Evolutionary conservation across 2,329 filamentous ascomycete species (phyloP).

Genomic region (Arthrocladium fulminans): DNA sequence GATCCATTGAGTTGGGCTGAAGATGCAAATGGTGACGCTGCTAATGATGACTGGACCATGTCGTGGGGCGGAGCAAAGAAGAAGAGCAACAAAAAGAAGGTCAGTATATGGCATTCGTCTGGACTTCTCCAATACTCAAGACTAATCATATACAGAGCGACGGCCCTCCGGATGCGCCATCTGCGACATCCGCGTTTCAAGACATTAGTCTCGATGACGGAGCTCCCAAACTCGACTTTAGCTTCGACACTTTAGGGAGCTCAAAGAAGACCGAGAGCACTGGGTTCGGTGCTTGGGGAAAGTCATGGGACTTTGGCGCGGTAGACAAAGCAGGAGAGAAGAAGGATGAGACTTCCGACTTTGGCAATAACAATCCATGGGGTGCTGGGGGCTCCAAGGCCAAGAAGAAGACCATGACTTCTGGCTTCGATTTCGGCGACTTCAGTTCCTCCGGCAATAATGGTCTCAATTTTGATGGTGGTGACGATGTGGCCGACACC

Average conservation of each 20-base stretch:
- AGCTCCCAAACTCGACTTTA: conserved; percentile 49
- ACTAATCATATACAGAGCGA: conserved; percentile 21
- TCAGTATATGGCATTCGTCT: too few relatives aligned
- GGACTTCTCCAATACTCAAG: too few relatives aligned
- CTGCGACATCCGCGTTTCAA: conserved; percentile 49
- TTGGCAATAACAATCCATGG: conserved; percentile 33
- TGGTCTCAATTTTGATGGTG: conserved; percentile 33
- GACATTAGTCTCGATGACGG: conserved; percentile 59
- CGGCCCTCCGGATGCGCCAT: conserved; percentile 27
- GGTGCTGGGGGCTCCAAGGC: conserved; percentile 29
- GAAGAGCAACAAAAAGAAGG: conserved; percentile 50
- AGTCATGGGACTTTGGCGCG: conserved; percentile 46
- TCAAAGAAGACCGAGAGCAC: conserved; percentile 32
- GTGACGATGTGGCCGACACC: conserved; percentile 35
- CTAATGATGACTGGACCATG: conserved; percentile 44
- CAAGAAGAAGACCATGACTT: conserved; percentile 29
- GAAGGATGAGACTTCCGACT: conserved; percentile 21
- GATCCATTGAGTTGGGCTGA: conserved; percentile 39
- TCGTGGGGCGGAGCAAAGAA: conserved; percentile 37
- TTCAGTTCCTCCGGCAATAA: conserved; percentile 32
- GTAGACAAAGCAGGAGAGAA: conserved; percentile 25
- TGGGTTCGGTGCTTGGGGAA: conserved; percentile 52
- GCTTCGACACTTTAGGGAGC: conserved; percentile 41
- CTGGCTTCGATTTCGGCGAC: conserved; percentile 37
- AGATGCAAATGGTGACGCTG: conserved; percentile 32